Evolutionary conservation across 176 grass and related monocot species (phyloP).

Genomic region (Phyllostachys edulis): DNA sequence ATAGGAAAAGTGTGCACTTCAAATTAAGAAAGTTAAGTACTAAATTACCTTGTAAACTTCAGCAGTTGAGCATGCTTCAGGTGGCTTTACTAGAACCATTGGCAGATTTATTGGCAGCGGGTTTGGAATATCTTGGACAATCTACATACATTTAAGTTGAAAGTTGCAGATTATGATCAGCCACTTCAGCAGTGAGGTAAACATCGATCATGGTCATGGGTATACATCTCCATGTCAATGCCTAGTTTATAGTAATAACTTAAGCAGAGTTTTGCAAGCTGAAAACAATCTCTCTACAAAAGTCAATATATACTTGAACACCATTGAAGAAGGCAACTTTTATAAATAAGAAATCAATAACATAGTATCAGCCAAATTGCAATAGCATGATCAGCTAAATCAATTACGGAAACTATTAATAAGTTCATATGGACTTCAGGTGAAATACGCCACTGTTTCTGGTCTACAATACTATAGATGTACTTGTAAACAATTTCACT

Average conservation of each 20-base stretch:
- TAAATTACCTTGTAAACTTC: slow-evolving; percentile 94
- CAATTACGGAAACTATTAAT: not conserved
- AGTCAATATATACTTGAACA: not conserved
- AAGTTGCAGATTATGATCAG: slow-evolving; percentile 15
- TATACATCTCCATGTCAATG: slow-evolving; percentile 14
- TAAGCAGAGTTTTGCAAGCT: not conserved
- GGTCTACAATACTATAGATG: slow-evolving; percentile 13
- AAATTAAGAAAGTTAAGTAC: slow-evolving; percentile 2
- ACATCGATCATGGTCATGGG: slow-evolving; percentile 5
- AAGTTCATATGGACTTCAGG: not conserved
- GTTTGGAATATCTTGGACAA: slow-evolving; percentile 80
- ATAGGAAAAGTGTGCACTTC: slow-evolving; percentile 23
- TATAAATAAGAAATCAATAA: not conserved
- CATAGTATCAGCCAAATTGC: not conserved
- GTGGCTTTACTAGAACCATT: slow-evolving; percentile 89
- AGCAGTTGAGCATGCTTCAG: slow-evolving; percentile 87
- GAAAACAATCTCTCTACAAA: not conserved
- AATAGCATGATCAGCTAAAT: slow-evolving; percentile 21
- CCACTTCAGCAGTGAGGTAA: slow-evolving; percentile 13
- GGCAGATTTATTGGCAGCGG: slow-evolving; percentile 60
- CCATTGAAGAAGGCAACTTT: not conserved
- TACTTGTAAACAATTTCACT: not conserved
- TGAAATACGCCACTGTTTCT: slow-evolving; percentile 4
- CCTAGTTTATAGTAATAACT: not conserved
- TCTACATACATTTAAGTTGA: slow-evolving; percentile 42